Evolutionary conservation across 2,329 filamentous ascomycete species (phyloP).

Genomic region (Ramularia collo-cygni): DNA sequence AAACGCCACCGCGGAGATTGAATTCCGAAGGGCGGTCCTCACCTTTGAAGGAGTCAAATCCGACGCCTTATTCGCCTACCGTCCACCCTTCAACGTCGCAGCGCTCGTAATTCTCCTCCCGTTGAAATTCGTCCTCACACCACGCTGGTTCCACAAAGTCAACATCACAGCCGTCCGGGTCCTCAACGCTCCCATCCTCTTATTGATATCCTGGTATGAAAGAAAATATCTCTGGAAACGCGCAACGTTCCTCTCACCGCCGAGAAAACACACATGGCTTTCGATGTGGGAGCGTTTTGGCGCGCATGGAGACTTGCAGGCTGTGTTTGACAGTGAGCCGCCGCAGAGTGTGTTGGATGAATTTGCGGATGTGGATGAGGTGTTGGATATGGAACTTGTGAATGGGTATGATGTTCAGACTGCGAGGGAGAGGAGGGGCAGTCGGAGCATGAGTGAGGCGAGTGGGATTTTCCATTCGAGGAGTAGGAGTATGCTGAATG

Average conservation of each 20-base stretch:
- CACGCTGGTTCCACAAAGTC: slow-evolving; percentile 85
- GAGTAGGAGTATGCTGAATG: slow-evolving; percentile 15
- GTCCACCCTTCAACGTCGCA: slow-evolving; percentile 75
- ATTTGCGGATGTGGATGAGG: slow-evolving; percentile 45
- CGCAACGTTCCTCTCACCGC: slow-evolving; percentile 28
- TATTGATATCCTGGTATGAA: slow-evolving; percentile 65
- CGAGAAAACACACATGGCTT: slow-evolving; percentile 36
- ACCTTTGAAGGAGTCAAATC: slow-evolving; percentile 82
- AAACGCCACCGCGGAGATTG: slow-evolving; percentile 75
- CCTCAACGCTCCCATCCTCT: slow-evolving; percentile 67
- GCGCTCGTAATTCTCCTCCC: slow-evolving; percentile 68
- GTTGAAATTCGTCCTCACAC: slow-evolving; percentile 68
- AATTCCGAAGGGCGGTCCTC: slow-evolving; percentile 71
- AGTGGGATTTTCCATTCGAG: slow-evolving; percentile 18
- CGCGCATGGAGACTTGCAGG: slow-evolving; percentile 63
- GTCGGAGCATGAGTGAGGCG: slow-evolving; percentile 22
- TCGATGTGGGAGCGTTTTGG: slow-evolving; percentile 63
- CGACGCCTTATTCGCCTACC: slow-evolving; percentile 75
- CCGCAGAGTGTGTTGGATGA: slow-evolving; percentile 48
- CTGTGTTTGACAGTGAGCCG: slow-evolving; percentile 65
- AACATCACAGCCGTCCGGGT: slow-evolving; percentile 70
- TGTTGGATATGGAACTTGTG: slow-evolving; percentile 38
- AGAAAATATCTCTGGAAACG: slow-evolving; percentile 59
- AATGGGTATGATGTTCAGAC: slow-evolving; percentile 27
- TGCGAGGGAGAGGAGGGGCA: slow-evolving; percentile 23